Evolutionary conservation across 768 basidiomycete genomes (phyloP).

Genomic region (Leucogyrophana mollusca): DNA sequence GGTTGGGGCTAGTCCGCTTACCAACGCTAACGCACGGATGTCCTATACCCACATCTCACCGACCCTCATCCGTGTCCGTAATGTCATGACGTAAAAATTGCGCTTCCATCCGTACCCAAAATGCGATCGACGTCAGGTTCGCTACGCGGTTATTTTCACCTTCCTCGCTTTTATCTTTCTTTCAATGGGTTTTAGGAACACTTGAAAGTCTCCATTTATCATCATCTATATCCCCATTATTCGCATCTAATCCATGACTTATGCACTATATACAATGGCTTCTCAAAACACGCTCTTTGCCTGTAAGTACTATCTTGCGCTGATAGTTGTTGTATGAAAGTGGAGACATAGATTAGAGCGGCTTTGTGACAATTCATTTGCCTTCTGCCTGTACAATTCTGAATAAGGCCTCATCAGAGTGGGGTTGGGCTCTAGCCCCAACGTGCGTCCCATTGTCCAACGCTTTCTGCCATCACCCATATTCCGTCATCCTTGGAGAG

Average conservation of each 20-base stretch:
- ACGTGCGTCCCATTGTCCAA: constrained; percentile 39
- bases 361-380: constrained; percentile 28
- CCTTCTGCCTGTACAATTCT: constrained; percentile 39
- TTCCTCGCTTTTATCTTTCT: constrained; percentile 2
- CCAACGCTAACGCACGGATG: constrained; percentile 57
- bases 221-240: constrained; percentile 20
- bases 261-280: constrained; percentile 31
- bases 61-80: constrained; percentile 44
- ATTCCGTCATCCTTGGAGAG: constrained; percentile 7
- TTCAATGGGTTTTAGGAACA: constrained; percentile 12
- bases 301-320: constrained; percentile 29
- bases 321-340: constrained; percentile 28
- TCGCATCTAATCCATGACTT: constrained; percentile 34
- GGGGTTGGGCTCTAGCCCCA: too few relatives aligned
- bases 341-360: constrained; percentile 30
- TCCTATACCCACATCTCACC: constrained; percentile 57
- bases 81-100: constrained; percentile 27
- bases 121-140: too few relatives aligned
- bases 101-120: constrained; percentile 8
- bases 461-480: constrained; percentile 48
- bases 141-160: too few relatives aligned
- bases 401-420: too few relatives aligned
- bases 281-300: constrained; percentile 25
- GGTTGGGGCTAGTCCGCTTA: constrained; percentile 43
- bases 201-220: constrained; percentile 13